Evolutionary conservation across 208 protist species (phyloP).

Genomic region (Crithidia brevicula): DNA sequence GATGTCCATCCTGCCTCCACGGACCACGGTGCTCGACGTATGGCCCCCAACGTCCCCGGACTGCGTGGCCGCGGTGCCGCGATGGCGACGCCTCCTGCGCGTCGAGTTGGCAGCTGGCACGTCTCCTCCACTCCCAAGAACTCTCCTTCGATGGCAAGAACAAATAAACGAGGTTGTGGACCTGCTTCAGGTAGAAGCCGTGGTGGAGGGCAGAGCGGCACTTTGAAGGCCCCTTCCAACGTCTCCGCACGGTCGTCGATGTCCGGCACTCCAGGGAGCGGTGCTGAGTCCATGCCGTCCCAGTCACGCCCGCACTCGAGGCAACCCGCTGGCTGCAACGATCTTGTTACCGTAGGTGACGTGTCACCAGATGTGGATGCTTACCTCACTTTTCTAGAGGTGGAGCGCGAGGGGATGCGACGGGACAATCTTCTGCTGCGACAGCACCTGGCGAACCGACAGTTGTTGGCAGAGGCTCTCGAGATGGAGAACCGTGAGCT

Average conservation of each 20-base stretch:
- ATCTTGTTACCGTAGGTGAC: not conserved
- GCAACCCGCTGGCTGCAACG: too few relatives aligned
- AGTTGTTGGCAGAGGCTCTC: conserved; percentile 23
- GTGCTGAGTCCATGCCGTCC: too few relatives aligned
- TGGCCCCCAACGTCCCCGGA: too few relatives aligned
- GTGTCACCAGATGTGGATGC: not conserved
- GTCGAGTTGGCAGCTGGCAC: not conserved
- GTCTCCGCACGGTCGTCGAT: not conserved
- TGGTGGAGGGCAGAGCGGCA: not conserved
- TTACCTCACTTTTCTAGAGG: conserved; percentile 7
- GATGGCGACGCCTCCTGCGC: not conserved
- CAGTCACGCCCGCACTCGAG: too few relatives aligned
- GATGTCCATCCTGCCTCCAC: too few relatives aligned
- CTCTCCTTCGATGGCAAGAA: too few relatives aligned
- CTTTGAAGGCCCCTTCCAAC: too few relatives aligned
- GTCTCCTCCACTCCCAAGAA: too few relatives aligned
- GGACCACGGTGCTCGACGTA: too few relatives aligned
- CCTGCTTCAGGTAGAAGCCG: not conserved
- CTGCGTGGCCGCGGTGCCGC: too few relatives aligned
- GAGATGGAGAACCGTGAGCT: conserved; percentile 12
- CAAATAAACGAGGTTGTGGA: too few relatives aligned
- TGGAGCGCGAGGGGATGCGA: conserved; percentile 6
- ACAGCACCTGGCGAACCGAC: conserved; percentile 15
- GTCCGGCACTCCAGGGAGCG: not conserved
- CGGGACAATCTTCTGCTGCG: conserved; percentile 14